A percentile compares a stretch with the other conserved stretches of the same genome.
Conservation (phyloP, 2,329 filamentous ascomycete genomes). For the Microdochium paspali region DNA sequence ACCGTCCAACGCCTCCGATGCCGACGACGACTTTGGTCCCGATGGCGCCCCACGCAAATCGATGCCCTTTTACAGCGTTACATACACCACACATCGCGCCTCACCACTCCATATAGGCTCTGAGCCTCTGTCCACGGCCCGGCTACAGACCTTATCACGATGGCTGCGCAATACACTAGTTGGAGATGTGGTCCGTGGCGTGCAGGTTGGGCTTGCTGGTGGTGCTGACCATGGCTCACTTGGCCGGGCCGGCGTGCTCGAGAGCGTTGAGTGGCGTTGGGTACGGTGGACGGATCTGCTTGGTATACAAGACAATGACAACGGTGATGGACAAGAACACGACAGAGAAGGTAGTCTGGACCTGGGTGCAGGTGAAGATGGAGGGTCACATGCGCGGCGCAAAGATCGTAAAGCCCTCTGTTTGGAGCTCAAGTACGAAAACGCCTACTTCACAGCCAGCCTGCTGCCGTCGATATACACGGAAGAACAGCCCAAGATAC, state of each 20-base stretch:
- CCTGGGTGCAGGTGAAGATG: background rate
- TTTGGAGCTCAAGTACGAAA: slow-evolving; percentile 44
- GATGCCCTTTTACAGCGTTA: slow-evolving; percentile 46
- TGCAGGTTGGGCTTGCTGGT: slow-evolving; percentile 40
- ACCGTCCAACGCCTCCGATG: slow-evolving; percentile 2
- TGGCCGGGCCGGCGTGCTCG: slow-evolving; percentile 31
- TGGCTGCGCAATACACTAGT: slow-evolving; percentile 45
- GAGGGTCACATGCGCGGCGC: too few species aligned
- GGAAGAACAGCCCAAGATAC: background rate
- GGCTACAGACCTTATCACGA: slow-evolving; percentile 33
- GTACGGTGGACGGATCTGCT: slow-evolving; percentile 21
- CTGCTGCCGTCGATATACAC: slow-evolving; percentile 29
- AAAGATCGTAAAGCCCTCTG: slow-evolving; percentile 18
- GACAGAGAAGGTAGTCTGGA: background rate
- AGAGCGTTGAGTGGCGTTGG: slow-evolving; percentile 38
- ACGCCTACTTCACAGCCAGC: slow-evolving; percentile 38
- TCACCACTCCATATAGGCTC: slow-evolving; percentile 42
- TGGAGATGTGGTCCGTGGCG: slow-evolving; percentile 50
- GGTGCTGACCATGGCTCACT: slow-evolving; percentile 25
- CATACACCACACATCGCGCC: slow-evolving; percentile 45
- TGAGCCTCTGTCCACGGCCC: slow-evolving; percentile 23
- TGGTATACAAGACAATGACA: slow-evolving; percentile 8
- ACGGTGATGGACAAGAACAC: slow-evolving; percentile 1
- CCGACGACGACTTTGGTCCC: slow-evolving; percentile 9
- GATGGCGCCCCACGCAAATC: slow-evolving; percentile 12